Percentiles rank a stretch among this genome's conserved stretches.
Evolutionary conservation across 2,329 filamentous ascomycete species (phyloP).

Genomic region (Cercospora janseana): DNA sequence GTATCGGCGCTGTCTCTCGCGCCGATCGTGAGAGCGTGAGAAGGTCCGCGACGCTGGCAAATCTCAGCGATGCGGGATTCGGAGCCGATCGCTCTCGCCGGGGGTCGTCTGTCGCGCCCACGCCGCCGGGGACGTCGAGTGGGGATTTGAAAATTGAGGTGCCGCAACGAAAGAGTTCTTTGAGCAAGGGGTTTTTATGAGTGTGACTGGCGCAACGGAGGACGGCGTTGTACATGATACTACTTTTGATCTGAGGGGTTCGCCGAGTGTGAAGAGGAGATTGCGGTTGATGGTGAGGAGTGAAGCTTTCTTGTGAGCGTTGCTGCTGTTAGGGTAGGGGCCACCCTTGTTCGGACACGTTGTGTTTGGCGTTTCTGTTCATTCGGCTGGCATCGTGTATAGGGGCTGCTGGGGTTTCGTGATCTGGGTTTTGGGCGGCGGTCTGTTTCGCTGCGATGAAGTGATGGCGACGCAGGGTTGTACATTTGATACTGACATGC

Average conservation of each 20-base stretch:
- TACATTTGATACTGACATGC: constrained; percentile 4
- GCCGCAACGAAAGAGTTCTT: constrained; percentile 44
- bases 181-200: constrained; percentile 54
- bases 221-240: constrained; percentile 20
- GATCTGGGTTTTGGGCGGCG: background rate
- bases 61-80: constrained; percentile 46
- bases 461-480: background rate
- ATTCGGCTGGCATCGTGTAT: background rate
- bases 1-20: constrained; percentile 62
- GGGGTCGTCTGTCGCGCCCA: constrained; percentile 44
- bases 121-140: constrained; percentile 30
- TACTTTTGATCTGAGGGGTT: constrained; percentile 6
- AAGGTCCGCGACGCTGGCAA: constrained; percentile 34
- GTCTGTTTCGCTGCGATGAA: background rate
- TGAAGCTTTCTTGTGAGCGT: constrained; percentile 29
- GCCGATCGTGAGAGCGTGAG: constrained; percentile 57
- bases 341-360: constrained; percentile 3
- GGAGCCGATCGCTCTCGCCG: constrained; percentile 40
- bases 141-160: constrained; percentile 40
- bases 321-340: background rate
- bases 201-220: constrained; percentile 24
- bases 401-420: constrained; percentile 4
- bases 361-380: constrained; percentile 6
- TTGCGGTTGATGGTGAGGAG: constrained; percentile 20
- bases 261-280: constrained; percentile 8